A percentile compares a stretch with the other conserved stretches of the same genome.
Conservation (phyloP, 1,139 yeast genomes). For the Debaryomyces subglobosus region DNA sequence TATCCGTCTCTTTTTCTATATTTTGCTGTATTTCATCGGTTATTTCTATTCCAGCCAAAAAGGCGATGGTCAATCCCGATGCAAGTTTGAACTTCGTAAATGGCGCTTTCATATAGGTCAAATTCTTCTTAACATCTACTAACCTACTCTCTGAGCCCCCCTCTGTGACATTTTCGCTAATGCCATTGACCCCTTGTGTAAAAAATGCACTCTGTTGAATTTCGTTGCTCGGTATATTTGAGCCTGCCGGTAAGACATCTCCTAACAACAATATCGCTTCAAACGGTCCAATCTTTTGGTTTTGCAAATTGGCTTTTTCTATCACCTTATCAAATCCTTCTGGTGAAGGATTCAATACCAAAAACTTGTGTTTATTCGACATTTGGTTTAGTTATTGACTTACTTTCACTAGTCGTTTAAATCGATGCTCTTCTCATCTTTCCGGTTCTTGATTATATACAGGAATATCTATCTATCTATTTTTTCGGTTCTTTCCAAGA, state of each 20-base stretch:
- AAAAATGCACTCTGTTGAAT: conserved; percentile 35
- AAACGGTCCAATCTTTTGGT: conserved; percentile 66
- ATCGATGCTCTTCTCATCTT: conserved; percentile 5
- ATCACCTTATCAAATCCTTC: conserved; percentile 43
- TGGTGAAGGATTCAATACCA: conserved; percentile 55
- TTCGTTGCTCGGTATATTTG: conserved; percentile 20
- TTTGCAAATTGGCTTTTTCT: conserved; percentile 51
- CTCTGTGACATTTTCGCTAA: conserved; percentile 10
- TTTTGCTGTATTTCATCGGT: conserved; percentile 13
- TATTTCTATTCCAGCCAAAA: conserved; percentile 30
- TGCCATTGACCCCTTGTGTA: conserved; percentile 26
- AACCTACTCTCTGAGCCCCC: conserved; percentile 9
- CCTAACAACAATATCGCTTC: conserved; percentile 59
- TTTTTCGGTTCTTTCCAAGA: background rate
- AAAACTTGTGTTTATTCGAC: conserved; percentile 29
- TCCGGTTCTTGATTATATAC: background rate
- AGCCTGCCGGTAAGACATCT: conserved; percentile 32
- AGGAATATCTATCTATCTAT: background rate
- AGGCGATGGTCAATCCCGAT: conserved; percentile 53
- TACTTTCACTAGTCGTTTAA: background rate
- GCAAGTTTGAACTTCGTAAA: conserved; percentile 42
- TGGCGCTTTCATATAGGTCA: conserved; percentile 22
- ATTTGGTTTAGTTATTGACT: conserved; percentile 2
- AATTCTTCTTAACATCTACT: conserved; percentile 24
- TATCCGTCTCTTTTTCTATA: conserved; percentile 6